Conservation (phyloP, 2,329 filamentous ascomycete genomes). For the Cladosporium austrohemisphaericum region DNA sequence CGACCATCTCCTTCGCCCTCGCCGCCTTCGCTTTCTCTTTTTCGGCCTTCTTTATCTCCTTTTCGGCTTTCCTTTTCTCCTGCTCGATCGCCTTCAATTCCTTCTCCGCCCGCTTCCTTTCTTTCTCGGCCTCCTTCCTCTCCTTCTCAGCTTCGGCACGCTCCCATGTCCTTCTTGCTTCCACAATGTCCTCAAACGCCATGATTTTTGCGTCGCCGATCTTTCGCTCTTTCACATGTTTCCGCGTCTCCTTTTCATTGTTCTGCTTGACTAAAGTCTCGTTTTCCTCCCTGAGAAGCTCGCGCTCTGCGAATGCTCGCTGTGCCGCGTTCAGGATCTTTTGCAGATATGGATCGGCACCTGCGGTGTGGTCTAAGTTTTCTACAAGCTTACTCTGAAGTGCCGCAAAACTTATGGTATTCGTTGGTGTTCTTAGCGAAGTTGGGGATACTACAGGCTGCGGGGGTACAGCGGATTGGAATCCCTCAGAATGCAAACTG, state of each 20-base stretch:
- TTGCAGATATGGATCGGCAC: not conserved
- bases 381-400: not conserved
- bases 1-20: conserved; percentile 19
- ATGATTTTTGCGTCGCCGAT: not conserved
- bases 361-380: not conserved
- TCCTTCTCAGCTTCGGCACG: not conserved
- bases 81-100: not conserved
- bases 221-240: not conserved
- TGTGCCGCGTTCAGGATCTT: not conserved
- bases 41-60: not conserved
- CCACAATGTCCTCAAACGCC: conserved; percentile 4
- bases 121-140: not conserved
- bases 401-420: not conserved
- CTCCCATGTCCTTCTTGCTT: not conserved
- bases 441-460: not conserved
- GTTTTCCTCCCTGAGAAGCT: not conserved
- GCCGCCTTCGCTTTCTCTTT: conserved; percentile 15
- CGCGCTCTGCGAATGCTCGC: not conserved
- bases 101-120: not conserved
- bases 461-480: not conserved
- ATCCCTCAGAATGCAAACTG: too few species aligned
- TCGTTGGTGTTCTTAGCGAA: not conserved
- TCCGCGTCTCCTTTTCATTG: not conserved
- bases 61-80: not conserved
- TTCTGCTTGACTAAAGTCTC: not conserved